phyloP scores from a whole-genome alignment of 148 eudicot genomes.

The Chenopodium album region DNA sequence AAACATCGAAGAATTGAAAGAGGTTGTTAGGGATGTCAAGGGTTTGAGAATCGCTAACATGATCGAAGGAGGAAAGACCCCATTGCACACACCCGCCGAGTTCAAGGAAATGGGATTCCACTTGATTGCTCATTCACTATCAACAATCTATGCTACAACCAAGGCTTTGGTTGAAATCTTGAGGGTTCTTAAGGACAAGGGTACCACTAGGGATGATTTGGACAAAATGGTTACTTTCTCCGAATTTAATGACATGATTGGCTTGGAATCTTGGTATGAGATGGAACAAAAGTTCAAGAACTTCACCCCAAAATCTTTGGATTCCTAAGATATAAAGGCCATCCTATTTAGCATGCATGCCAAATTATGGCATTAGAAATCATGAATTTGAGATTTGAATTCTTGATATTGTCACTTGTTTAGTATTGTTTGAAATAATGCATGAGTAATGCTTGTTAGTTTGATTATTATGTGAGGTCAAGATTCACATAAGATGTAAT shows the following conservation, averaged over 20 bases:
- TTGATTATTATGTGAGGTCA: not conserved
- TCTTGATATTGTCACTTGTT: not conserved
- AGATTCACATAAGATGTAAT: slow-evolving; percentile 1
- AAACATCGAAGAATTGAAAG: slow-evolving; percentile 19
- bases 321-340: not conserved
- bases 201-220: slow-evolving; percentile 30
- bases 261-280: slow-evolving; percentile 30
- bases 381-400: not conserved
- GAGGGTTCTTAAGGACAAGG: slow-evolving; percentile 27
- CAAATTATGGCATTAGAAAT: not conserved
- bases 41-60: slow-evolving; percentile 33
- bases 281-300: slow-evolving; percentile 10
- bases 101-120: slow-evolving; percentile 33
- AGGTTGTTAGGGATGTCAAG: slow-evolving; percentile 15
- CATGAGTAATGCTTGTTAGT: not conserved
- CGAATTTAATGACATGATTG: slow-evolving; percentile 24
- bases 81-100: slow-evolving; percentile 37
- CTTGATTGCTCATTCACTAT: slow-evolving; percentile 28
- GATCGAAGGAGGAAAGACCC: slow-evolving; percentile 39
- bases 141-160: slow-evolving; percentile 27
- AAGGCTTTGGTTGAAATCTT: slow-evolving; percentile 27
- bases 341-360: not conserved
- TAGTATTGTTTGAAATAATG: not conserved
- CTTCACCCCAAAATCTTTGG: slow-evolving; percentile 22
- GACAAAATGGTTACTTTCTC: slow-evolving; percentile 29